Evolutionary conservation across 73 alveolate genomes (phyloP).

Genomic region (Tetrahymena elliotti): DNA sequence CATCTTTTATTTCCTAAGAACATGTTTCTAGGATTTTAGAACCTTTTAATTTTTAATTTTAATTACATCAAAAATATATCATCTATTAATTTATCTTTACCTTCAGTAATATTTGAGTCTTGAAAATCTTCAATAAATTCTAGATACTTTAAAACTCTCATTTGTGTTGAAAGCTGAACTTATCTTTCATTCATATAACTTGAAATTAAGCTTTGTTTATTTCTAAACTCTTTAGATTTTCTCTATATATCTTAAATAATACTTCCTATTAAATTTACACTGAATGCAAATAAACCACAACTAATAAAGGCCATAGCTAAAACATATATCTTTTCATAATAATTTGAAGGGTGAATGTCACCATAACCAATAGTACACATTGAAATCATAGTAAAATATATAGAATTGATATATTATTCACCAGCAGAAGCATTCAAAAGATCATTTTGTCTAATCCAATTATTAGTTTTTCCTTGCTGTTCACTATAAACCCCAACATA

Average conservation of each 20-base stretch:
- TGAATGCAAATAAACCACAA: not conserved
- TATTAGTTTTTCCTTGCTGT: not conserved
- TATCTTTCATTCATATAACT: not conserved
- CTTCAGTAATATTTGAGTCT: not conserved
- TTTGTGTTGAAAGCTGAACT: not conserved
- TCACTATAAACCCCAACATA: not conserved
- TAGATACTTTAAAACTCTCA: not conserved
- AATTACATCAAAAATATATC: not conserved
- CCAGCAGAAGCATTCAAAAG: not conserved
- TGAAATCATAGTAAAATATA: not conserved
- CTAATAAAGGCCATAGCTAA: not conserved
- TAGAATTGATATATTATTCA: not conserved
- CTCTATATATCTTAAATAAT: not conserved
- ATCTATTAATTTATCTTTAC: not conserved
- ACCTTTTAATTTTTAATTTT: not conserved
- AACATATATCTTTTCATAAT: not conserved
- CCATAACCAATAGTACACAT: not conserved
- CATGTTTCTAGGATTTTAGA: not conserved
- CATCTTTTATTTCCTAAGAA: not conserved
- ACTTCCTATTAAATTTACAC: not conserved
- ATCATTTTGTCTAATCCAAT: not conserved
- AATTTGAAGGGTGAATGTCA: not conserved
- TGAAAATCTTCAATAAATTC: not conserved
- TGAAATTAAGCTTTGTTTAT: not conserved
- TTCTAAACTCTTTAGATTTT: not conserved